These are phyloP conservation scores for Ulota crispa DNA, from an alignment of 225 moss, liverwort and hornwort genomes.

Conservation along the genomic window DNA sequence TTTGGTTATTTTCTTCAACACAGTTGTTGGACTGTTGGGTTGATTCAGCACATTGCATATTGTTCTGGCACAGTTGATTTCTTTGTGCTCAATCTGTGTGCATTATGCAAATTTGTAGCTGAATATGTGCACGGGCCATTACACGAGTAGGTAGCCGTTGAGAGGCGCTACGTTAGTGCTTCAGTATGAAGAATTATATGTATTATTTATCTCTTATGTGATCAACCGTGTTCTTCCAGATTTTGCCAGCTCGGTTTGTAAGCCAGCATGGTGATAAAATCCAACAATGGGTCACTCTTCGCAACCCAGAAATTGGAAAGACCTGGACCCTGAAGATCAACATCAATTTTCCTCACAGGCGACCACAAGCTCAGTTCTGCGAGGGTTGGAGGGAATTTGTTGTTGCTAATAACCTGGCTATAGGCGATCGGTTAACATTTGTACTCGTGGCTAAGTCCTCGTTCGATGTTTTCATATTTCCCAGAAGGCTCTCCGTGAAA, in stretches of 20 bases:
- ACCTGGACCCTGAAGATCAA: not conserved
- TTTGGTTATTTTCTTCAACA: not conserved
- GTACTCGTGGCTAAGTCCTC: not conserved
- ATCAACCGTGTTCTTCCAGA: not conserved
- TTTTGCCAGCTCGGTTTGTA: constrained; percentile 21
- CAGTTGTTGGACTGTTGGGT: not conserved
- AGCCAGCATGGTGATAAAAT: not conserved
- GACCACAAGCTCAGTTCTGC: not conserved
- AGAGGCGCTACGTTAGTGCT: not conserved
- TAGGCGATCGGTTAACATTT: constrained; percentile 17
- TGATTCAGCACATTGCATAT: not conserved
- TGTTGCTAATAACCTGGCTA: not conserved
- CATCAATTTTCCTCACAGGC: not conserved
- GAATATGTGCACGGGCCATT: not conserved
- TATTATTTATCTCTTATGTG: not conserved
- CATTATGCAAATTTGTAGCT: not conserved
- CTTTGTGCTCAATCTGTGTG: not conserved
- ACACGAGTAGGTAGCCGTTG: no score
- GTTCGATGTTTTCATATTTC: constrained; percentile 18
- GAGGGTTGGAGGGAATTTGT: constrained; percentile 25
- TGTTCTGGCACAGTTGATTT: not conserved
- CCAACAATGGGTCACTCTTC: not conserved
- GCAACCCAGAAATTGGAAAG: not conserved
- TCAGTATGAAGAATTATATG: not conserved
- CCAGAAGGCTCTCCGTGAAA: not conserved